Evolutionary conservation across 2,329 filamentous ascomycete species (phyloP).

Genomic region (Pezicula neosporulosa): DNA sequence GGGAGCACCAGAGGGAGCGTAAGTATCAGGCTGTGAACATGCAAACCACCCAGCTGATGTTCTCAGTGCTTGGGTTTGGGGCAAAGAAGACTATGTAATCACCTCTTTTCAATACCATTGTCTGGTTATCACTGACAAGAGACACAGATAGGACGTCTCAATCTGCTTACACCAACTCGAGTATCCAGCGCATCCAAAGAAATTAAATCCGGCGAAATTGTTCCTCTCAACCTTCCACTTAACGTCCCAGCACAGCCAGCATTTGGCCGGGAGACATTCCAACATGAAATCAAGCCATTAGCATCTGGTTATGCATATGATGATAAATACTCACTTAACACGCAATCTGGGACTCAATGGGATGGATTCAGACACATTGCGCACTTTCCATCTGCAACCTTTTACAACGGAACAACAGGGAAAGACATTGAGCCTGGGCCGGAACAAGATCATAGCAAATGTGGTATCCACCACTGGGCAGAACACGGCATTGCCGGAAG

Average conservation of each 20-base stretch:
- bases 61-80: constrained; percentile 27
- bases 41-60: not conserved
- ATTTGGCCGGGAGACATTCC: constrained; percentile 30
- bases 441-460: constrained; percentile 20
- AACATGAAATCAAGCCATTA: constrained; percentile 28
- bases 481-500: constrained; percentile 49
- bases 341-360: constrained; percentile 56
- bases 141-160: constrained; percentile 38
- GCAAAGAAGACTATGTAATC: constrained; percentile 24
- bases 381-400: constrained; percentile 17
- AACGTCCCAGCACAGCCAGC: constrained; percentile 21
- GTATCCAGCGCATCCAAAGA: constrained; percentile 37
- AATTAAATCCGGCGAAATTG: constrained; percentile 37
- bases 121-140: not conserved
- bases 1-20: constrained; percentile 25
- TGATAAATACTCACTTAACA: constrained; percentile 56
- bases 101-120: not conserved
- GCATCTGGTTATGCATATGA: constrained; percentile 45
- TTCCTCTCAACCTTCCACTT: constrained; percentile 26
- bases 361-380: constrained; percentile 46
- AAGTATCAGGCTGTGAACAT: constrained; percentile 6
- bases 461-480: constrained; percentile 28
- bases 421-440: constrained; percentile 20
- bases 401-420: constrained; percentile 25
- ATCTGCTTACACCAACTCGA: constrained; percentile 41